Conservation (phyloP, 805 yeast species). For the Candida coquimbonensis region DNA sequence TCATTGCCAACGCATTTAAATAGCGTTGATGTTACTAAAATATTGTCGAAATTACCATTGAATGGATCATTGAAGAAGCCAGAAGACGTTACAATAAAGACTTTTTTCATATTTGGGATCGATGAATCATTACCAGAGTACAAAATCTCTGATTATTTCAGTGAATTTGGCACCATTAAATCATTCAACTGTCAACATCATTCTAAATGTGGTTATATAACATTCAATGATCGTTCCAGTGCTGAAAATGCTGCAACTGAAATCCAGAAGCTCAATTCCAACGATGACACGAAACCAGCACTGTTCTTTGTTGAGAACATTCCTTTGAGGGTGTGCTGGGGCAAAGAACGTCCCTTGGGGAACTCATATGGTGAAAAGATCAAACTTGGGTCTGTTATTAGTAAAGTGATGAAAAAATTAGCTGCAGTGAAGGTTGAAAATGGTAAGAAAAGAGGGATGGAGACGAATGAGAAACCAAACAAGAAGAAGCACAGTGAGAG, state of each 20-base stretch:
- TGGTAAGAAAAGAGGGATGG: slow-evolving; percentile 1
- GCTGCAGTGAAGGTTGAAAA: slow-evolving; percentile 3
- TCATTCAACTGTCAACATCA: slow-evolving; percentile 45
- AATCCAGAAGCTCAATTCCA: slow-evolving; percentile 1
- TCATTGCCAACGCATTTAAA: slow-evolving; percentile 14
- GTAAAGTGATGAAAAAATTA: slow-evolving; percentile 45
- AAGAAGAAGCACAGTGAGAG: background rate
- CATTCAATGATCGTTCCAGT: slow-evolving; percentile 38
- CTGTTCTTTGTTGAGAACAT: slow-evolving; percentile 28
- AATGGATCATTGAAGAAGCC: slow-evolving; percentile 47
- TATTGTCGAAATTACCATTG: slow-evolving; percentile 59
- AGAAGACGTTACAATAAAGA: slow-evolving; percentile 34
- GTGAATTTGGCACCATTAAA: slow-evolving; percentile 39
- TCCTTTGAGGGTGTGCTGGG: slow-evolving; percentile 53
- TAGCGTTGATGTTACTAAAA: slow-evolving; percentile 40
- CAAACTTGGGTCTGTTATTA: slow-evolving; percentile 43
- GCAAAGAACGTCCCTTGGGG: slow-evolving; percentile 39
- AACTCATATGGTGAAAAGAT: slow-evolving; percentile 35
- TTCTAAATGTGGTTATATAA: slow-evolving; percentile 58
- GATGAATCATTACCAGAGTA: slow-evolving; percentile 62
- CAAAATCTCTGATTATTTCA: slow-evolving; percentile 44
- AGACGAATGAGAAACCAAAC: background rate
- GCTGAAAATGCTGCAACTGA: slow-evolving; percentile 42
- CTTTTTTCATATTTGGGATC: slow-evolving; percentile 73
- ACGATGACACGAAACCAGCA: slow-evolving; percentile 23